phyloP scores from a whole-genome alignment of 2,329 filamentous ascomycete species.

The Monosporascus sp. region DNA sequence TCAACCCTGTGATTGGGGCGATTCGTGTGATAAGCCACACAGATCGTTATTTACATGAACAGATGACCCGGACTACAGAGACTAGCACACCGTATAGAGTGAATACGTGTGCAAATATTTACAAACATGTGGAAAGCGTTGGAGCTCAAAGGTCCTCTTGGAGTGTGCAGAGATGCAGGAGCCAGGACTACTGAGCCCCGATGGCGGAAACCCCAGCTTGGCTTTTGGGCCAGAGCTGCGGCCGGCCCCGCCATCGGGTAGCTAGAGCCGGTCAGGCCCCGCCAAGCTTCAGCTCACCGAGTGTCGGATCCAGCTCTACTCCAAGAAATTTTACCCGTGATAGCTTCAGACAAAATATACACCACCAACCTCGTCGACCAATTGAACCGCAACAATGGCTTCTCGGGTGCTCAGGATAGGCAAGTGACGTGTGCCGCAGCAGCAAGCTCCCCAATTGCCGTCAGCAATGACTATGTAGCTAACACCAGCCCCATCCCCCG shows the following conservation, averaged over 20 bases:
- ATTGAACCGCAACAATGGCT: conserved; percentile 47
- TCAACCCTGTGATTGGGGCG: too few relatives aligned
- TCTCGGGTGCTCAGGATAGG: conserved; percentile 64
- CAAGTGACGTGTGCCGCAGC: conserved; percentile 30
- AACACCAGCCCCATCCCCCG: conserved; percentile 1
- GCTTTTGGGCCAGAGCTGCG: background rate
- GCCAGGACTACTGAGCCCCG: background rate
- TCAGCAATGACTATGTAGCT: background rate
- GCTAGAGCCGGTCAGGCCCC: background rate
- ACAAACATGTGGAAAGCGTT: background rate
- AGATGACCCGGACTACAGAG: too few relatives aligned
- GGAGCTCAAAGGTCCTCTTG: background rate
- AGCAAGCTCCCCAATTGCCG: background rate
- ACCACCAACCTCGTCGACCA: conserved; percentile 8
- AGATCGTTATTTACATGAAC: too few relatives aligned
- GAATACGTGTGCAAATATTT: too few relatives aligned
- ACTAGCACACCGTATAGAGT: too few relatives aligned
- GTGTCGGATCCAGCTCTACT: background rate
- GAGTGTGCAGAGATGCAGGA: background rate
- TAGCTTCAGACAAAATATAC: conserved; percentile 5
- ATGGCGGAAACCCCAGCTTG: background rate
- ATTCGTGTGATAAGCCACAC: too few relatives aligned
- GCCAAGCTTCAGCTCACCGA: too few relatives aligned
- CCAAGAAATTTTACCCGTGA: conserved; percentile 4
- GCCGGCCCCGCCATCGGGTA: background rate